Base-by-base conservation (phyloP, 75 land plant species). In the Azolla pinnata region DNA sequence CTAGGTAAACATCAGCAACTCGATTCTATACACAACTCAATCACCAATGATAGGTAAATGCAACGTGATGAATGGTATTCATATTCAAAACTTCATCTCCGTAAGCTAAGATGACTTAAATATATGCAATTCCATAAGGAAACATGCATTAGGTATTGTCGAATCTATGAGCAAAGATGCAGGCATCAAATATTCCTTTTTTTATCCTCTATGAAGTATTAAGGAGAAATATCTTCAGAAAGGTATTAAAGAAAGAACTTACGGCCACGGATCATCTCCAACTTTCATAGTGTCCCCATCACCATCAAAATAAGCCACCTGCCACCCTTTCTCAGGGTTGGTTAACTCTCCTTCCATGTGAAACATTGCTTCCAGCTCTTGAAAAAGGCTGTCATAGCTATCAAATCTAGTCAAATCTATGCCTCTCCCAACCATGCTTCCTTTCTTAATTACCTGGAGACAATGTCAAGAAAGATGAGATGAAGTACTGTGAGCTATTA, bases 201-300 rank as follows among this genome's bases (percentile, higher is more conserved):
- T 5, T 12, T 5, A 35, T 35, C 12, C 12, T 5, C 12, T 12
- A 12, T 35, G 40, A 35, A 5, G 12, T 5, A 12, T 5, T 12
- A 12, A 35, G 40, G 40, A 66, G 47, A 61, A 24, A 63, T 8
- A 23, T 24, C 3, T 45, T 34, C 19, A 32, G 48, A 60, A 54
- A 20, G 29, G 57, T 14, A 5, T 29, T 62, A 30, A 46, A 16
- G 45, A 52, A 28, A 32, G 16, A 33, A 74, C 83, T 72, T 73
- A 88, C 95, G 33, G 63, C 95, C 95, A 88, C 0, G 95, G 95
- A 54, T 86, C 86, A 59, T 88, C 93, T 19, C 90, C 90, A 51
- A 86, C 90, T 24, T 83, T 82, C 81, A 88, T 91, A 75, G 73
- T 78, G 49, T 89, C 91, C 17, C 74, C 89, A 57, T 86, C 90